Evolutionary conservation across 305 asterid genomes (phyloP).

Genomic region (Rubia peregrina): DNA sequence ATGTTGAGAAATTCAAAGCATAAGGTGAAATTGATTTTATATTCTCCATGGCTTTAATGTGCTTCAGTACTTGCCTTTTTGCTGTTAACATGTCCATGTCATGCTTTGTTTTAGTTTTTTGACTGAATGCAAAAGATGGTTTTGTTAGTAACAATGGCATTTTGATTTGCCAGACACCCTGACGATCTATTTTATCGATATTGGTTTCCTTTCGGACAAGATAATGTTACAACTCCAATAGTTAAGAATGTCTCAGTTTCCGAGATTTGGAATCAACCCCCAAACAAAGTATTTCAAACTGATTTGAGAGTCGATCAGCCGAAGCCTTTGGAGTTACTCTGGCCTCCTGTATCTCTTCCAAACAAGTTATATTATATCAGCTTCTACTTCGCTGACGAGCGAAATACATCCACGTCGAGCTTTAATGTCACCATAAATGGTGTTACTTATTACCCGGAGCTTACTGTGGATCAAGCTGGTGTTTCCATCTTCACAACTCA

Average conservation of each 20-base stretch:
- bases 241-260: constrained; percentile 43
- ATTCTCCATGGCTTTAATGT: not conserved
- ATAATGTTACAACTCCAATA: constrained; percentile 33
- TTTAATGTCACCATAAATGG: constrained; percentile 60
- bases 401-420: constrained; percentile 33
- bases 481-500: constrained; percentile 48
- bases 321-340: constrained; percentile 44
- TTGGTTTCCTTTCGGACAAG: constrained; percentile 65
- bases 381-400: constrained; percentile 71
- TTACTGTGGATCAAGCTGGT: constrained; percentile 57
- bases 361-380: constrained; percentile 47
- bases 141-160: not conserved
- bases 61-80: not conserved
- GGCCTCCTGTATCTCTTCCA: constrained; percentile 66
- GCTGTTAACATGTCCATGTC: not conserved
- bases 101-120: not conserved
- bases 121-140: not conserved
- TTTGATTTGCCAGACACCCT: constrained; percentile 51
- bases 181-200: constrained; percentile 76
- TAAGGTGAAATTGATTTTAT: not conserved
- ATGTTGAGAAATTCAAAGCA: not conserved
- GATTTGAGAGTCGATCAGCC: constrained; percentile 31
- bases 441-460: constrained; percentile 45
- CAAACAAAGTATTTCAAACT: constrained; percentile 55
- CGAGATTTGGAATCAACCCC: constrained; percentile 91